phyloP scores from a whole-genome alignment of 1,284 basidiomycete genomes.

The Chiua sp. region DNA sequence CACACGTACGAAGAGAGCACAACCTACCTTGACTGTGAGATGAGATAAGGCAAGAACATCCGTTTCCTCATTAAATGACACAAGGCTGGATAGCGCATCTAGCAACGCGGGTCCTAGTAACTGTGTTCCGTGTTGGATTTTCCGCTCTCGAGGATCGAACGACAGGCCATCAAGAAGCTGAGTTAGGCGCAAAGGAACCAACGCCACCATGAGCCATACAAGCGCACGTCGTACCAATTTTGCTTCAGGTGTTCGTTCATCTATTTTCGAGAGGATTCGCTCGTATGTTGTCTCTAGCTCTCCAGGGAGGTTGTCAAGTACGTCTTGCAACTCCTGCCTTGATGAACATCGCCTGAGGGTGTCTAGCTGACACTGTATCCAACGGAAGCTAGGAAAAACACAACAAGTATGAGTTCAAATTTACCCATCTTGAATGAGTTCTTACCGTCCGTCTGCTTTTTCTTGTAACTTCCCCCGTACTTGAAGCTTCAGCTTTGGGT shows the following conservation, averaged over 20 bases:
- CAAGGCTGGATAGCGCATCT: slow-evolving; percentile 3
- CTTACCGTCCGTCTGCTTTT: slow-evolving; percentile 1
- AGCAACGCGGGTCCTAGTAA: background rate
- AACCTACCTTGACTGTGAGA: slow-evolving; percentile 5
- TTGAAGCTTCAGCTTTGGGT: background rate
- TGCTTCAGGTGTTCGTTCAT: slow-evolving; percentile 2
- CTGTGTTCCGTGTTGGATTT: background rate
- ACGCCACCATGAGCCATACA: background rate
- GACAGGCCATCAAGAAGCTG: slow-evolving; percentile 1
- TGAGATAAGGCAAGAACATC: slow-evolving; percentile 2
- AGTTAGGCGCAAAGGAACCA: background rate
- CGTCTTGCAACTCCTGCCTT: background rate
- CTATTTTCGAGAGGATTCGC: background rate
- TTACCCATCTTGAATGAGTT: background rate
- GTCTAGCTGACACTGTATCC: slow-evolving; percentile 7
- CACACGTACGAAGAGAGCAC: background rate
- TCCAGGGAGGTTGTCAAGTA: background rate
- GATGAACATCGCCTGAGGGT: background rate
- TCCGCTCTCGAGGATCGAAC: background rate
- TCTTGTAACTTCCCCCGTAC: background rate
- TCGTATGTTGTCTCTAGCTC: background rate
- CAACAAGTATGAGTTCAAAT: background rate
- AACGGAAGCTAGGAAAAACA: background rate
- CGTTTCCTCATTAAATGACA: slow-evolving; percentile 1
- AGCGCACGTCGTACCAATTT: background rate